Base-by-base conservation (phyloP, 2,329 filamentous ascomycete species). In the Alternaria panax region DNA sequence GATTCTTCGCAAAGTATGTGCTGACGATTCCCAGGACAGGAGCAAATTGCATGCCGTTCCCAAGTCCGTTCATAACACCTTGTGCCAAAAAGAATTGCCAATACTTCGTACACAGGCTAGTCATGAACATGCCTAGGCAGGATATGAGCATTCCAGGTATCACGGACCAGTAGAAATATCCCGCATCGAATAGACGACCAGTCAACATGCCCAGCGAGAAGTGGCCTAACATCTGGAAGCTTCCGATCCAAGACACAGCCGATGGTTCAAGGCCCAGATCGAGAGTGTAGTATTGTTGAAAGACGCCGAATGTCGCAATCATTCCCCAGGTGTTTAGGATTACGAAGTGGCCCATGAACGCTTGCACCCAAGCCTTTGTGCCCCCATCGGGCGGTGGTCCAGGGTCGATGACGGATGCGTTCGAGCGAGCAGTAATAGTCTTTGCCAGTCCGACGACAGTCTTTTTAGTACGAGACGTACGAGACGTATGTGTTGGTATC, bases 1-100 rank as follows among this genome's bases (percentile, higher is more conserved):
- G 81, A n/a, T 84, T 84, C n/a, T 75, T 83, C 8, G 79, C 80
- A 65, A 90, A 91, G 55, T 89, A 90, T 0, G 86, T 88, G 1
- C 70, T 67, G 2, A 77, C 68, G 1, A 78, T 65, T 0, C 70
- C 67, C 8, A 77, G 64, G 0, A 67, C 62, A 0, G 77, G 77
- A 7, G 70, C 67, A 57, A 78, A 79, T 47, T 77, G 74, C 59
- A 78, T 62, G 0, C 77, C 76, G 30, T 71, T 73, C 0, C 76
- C 76, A 1, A 78, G n/a, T 3, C 76, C 77, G 6, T 62, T 73
- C 41, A 75, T 57, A 1, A 78, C 27, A 22, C 76, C 77, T 57
- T 79, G 76, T 0, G 77, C 73, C 6, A 79, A 66, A 63, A 79
- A 76, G 16, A 78, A 66, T 40, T 85, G 83, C 81, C 81, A 85